These are phyloP conservation scores for maize (Zea mays) DNA, from an alignment of 176 grass and related monocot genomes.

Conservation along the genomic window Zm-B73-REFERENCE-NAM-5.0 NC_050103.1:168820501-168821000, in stretches of 20 bases:
- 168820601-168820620: background rate
- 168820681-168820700: background rate
- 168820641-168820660: background rate
- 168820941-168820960: conserved; percentile 20
- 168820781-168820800: background rate
- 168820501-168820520: background rate
- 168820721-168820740: background rate
- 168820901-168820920: conserved; percentile 6
- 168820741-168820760: background rate
- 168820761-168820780: conserved; percentile 27
- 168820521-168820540: background rate
- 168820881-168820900: conserved; percentile 1
- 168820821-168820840: conserved; percentile 6
- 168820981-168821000: conserved; percentile 25
- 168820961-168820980: background rate
- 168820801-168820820: background rate
- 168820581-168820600: background rate
- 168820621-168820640: background rate
- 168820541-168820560: background rate
- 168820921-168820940: background rate
- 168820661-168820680: background rate
- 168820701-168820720: background rate
- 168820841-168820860: background rate
- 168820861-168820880: background rate
- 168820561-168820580: background rate